Evolutionary conservation across 1,284 basidiomycete genomes (phyloP), one percentile per base, ranked within the genome.

Genomic region (Lentinula novae-zelandiae): DNA sequence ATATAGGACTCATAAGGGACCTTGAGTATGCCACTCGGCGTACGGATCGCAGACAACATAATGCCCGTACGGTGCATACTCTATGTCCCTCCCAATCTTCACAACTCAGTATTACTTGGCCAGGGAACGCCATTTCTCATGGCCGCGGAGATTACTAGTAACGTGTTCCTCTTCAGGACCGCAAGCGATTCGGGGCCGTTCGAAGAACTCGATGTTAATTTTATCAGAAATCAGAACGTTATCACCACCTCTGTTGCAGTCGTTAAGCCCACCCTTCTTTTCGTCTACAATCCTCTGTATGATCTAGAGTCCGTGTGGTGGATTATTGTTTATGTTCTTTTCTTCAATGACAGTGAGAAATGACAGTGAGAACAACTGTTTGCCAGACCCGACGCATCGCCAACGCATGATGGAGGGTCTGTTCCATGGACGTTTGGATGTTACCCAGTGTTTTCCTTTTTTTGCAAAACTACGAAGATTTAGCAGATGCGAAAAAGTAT

Each of bases 121-220:
- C 17, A 57, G 56, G 56, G 46, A 17, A 57, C 48, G 12, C 48
- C 56, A 2, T 57, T 33, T 10, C 50, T 60, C 58, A 54, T 60
- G 33, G 51, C 58, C 15, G 27, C 27, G 3, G 58, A 60, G n/a
- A 52, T 39, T 13, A 9, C 42, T 3, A 15, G 4, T 6, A 10
- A 54, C 38, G 22, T 5, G 3, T 54, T 42, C 31, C 17, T 54
- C 9, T 54, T 54, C 20, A 54, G 17, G 7, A 9, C 22, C 9
- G 33, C 51, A 34, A 53, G n/a, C 33, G n/a, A 27, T 27, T 27
- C 27, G 27, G 27, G 3, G 27, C 27, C 3, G 27, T 27, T 27
- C 27, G 27, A 27, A 27, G 27, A 27, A 27, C 27, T 4, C 3
- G 27, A 27, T 27, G 2, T 27, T 27, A 27, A 3, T 4, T 3